Percentiles rank a stretch among this genome's conserved stretches.
Conservation (phyloP, 768 basidiomycete genomes). For the Amanita jacksonii region DNA sequence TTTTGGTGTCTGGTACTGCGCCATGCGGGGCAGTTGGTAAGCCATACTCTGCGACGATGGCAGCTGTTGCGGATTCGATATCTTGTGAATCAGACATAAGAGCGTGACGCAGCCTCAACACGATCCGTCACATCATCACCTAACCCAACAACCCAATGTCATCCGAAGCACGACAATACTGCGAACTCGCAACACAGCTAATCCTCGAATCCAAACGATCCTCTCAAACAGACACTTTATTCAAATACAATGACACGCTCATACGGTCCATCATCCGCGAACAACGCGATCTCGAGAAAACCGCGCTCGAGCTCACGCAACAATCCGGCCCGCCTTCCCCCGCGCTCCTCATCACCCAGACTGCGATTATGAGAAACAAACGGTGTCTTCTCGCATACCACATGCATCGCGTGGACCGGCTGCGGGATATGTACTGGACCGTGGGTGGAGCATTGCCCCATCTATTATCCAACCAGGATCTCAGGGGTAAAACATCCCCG, state of each 20-base stretch:
- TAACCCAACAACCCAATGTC: too few relatives aligned
- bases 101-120: too few relatives aligned
- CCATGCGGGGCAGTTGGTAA: conserved; percentile 25
- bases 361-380: conserved; percentile 86
- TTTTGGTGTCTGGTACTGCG: conserved; percentile 70
- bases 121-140: too few relatives aligned
- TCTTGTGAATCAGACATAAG: conserved; percentile 13
- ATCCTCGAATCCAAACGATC: conserved; percentile 82
- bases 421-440: conserved; percentile 86
- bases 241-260: conserved; percentile 87
- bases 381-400: conserved; percentile 95
- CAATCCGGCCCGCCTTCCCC: conserved; percentile 39
- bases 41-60: conserved; percentile 19
- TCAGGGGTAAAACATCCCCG: conserved; percentile 66
- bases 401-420: conserved; percentile 70
- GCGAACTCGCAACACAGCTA: conserved; percentile 84
- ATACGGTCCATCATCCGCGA: conserved; percentile 84
- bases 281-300: conserved; percentile 78
- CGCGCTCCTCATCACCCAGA: conserved; percentile 76
- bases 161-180: conserved; percentile 53
- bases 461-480: conserved; percentile 57
- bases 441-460: conserved; percentile 82
- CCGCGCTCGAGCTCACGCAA: conserved; percentile 29
- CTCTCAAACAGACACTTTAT: conserved; percentile 68
- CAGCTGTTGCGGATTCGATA: conserved; percentile 21